phyloP scores from a whole-genome alignment of 139 green algal species.

The Picochlorum sp. region DNA sequence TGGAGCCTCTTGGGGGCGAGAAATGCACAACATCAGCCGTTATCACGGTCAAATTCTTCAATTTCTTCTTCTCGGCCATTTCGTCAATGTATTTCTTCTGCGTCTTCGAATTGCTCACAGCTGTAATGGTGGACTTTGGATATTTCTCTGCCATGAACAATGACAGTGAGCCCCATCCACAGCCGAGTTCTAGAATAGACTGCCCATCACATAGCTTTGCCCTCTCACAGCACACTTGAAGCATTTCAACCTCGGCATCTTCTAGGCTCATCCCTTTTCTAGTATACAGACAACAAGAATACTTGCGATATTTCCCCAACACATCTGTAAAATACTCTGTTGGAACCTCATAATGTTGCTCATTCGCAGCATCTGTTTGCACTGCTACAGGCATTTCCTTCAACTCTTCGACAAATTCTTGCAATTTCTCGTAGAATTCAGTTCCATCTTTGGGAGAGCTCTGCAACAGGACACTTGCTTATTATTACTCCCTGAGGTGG shows the following conservation, averaged over 20 bases:
- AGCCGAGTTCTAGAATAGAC: slow-evolving; percentile 89
- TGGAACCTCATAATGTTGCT: slow-evolving; percentile 91
- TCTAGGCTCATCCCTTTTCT: slow-evolving; percentile 42
- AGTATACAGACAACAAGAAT: slow-evolving; percentile 82
- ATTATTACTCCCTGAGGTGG: not conserved
- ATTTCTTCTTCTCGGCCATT: slow-evolving; percentile 39
- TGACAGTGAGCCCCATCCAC: slow-evolving; percentile 87
- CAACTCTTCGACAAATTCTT: slow-evolving; percentile 66
- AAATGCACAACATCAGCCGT: slow-evolving; percentile 74
- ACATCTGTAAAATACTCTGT: slow-evolving; percentile 87
- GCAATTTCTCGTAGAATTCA: slow-evolving; percentile 13
- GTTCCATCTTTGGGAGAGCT: slow-evolving; percentile 1
- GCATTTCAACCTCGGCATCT: slow-evolving; percentile 87
- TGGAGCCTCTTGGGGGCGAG: slow-evolving; percentile 15
- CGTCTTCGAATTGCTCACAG: slow-evolving; percentile 78
- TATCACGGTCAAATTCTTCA: slow-evolving; percentile 81
- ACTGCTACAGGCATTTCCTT: slow-evolving; percentile 72
- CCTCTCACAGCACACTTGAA: slow-evolving; percentile 71
- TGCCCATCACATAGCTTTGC: slow-evolving; percentile 71
- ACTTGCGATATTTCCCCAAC: slow-evolving; percentile 84
- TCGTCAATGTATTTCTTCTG: slow-evolving; percentile 73
- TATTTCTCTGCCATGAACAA: slow-evolving; percentile 75
- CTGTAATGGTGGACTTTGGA: slow-evolving; percentile 54
- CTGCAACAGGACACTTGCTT: not conserved
- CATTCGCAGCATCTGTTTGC: slow-evolving; percentile 78